These are phyloP conservation scores for Xylaria sp. DNA, from an alignment of 2,329 filamentous ascomycete genomes.

Conservation along the genomic window DNA sequence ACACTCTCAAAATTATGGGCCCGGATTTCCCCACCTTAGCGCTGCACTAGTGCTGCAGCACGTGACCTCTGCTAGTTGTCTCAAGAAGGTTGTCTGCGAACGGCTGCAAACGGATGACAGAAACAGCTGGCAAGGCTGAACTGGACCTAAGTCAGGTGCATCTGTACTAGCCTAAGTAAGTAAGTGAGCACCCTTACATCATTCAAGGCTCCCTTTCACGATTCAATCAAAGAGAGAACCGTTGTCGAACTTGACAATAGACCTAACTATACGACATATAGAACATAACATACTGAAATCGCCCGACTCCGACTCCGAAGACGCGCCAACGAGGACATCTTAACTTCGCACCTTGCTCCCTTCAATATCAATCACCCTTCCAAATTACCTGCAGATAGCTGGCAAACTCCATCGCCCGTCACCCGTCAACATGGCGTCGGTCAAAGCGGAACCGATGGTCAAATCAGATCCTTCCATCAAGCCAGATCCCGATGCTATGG, in stretches of 20 bases:
- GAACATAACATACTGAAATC: background rate
- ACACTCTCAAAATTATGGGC: background rate
- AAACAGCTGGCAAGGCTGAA: constrained; percentile 32
- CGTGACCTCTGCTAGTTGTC: constrained; percentile 17
- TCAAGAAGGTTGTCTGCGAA: background rate
- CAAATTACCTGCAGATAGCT: no score
- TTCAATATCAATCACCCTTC: background rate
- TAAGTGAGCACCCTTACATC: constrained; percentile 7
- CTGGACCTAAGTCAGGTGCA: constrained; percentile 3
- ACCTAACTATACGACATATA: background rate
- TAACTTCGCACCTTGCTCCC: background rate
- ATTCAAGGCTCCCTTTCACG: constrained; percentile 4
- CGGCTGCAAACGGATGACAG: constrained; percentile 30
- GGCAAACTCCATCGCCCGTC: no score
- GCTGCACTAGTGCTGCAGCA: constrained; percentile 13
- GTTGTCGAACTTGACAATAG: background rate
- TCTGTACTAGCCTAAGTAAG: background rate
- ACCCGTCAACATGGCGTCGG: constrained; percentile 43
- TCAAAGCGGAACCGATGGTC: constrained; percentile 46
- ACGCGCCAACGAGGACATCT: background rate
- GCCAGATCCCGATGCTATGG: constrained; percentile 52
- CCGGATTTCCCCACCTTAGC: constrained; percentile 11
- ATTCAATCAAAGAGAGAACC: background rate
- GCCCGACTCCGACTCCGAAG: background rate
- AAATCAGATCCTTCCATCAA: constrained; percentile 51